Conservation (phyloP, 2,329 filamentous ascomycete genomes). For the Ophiostoma quercus region DNA sequence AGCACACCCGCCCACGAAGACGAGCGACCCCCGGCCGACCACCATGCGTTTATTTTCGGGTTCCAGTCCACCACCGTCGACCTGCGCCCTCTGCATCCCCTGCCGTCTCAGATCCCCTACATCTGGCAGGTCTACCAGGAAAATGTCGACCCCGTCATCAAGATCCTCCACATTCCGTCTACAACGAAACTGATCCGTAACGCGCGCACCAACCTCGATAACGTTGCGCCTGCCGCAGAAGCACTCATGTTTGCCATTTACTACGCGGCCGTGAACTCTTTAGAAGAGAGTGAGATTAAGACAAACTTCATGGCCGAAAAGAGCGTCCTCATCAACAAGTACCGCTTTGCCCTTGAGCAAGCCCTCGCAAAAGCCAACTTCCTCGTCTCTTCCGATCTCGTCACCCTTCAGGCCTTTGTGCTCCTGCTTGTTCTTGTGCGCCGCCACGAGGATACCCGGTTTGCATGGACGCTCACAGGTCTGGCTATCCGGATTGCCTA, state of each 20-base stretch:
- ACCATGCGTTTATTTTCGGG: slow-evolving; percentile 68
- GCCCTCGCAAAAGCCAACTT: slow-evolving; percentile 59
- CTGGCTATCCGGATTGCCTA: slow-evolving; percentile 54
- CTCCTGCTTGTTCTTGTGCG: slow-evolving; percentile 53
- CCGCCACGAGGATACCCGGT: slow-evolving; percentile 47
- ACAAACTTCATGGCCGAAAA: slow-evolving; percentile 48
- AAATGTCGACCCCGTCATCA: slow-evolving; percentile 45
- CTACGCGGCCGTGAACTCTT: slow-evolving; percentile 52
- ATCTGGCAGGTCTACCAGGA: slow-evolving; percentile 47
- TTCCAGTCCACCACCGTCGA: slow-evolving; percentile 67
- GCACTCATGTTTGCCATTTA: slow-evolving; percentile 61
- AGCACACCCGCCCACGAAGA: slow-evolving; percentile 44
- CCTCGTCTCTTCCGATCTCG: slow-evolving; percentile 53
- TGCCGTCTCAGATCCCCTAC: slow-evolving; percentile 52
- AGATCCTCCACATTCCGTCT: slow-evolving; percentile 44
- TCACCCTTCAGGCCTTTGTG: slow-evolving; percentile 56
- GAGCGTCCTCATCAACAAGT: slow-evolving; percentile 41
- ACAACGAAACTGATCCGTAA: slow-evolving; percentile 38
- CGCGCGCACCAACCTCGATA: slow-evolving; percentile 54
- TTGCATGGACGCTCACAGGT: slow-evolving; percentile 60
- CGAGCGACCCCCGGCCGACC: slow-evolving; percentile 41
- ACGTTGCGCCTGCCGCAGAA: slow-evolving; percentile 52
- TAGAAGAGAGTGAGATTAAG: slow-evolving; percentile 56
- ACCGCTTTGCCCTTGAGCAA: slow-evolving; percentile 52
- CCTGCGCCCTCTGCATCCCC: slow-evolving; percentile 42